A percentile compares a stretch with the other conserved stretches of the same genome.
Evolutionary conservation across 257 asterid species (phyloP).

Genomic region (Solanum paucissectum): DNA sequence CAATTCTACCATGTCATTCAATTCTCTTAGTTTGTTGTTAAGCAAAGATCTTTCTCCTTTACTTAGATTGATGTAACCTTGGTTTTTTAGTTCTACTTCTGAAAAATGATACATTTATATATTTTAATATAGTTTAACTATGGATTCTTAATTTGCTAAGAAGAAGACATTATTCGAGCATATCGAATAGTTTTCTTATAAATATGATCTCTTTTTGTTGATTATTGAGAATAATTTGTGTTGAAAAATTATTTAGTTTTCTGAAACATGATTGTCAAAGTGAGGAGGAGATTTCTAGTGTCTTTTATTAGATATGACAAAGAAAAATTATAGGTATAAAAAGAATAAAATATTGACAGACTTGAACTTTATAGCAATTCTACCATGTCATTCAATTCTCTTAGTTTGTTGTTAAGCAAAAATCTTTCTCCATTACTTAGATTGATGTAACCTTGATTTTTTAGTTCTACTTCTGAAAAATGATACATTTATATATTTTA

Average conservation of each 20-base stretch:
- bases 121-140: too few species aligned
- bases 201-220: background rate
- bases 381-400: background rate
- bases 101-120: too few species aligned
- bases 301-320: too few species aligned
- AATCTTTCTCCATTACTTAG: too few species aligned
- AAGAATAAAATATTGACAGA: too few species aligned
- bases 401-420: background rate
- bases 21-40: too few species aligned
- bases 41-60: background rate
- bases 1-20: background rate
- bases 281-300: background rate
- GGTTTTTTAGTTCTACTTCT: too few species aligned
- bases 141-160: too few species aligned
- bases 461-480: too few species aligned
- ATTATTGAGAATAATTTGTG: background rate
- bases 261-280: background rate
- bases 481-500: background rate
- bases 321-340: too few species aligned
- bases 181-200: background rate
- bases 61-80: background rate
- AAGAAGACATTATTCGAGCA: too few species aligned
- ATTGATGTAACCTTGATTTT: background rate
- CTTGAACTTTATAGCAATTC: background rate
- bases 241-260: too few species aligned